phyloP scores from a whole-genome alignment of 345 rosid genomes.

The Viola odorata region DNA sequence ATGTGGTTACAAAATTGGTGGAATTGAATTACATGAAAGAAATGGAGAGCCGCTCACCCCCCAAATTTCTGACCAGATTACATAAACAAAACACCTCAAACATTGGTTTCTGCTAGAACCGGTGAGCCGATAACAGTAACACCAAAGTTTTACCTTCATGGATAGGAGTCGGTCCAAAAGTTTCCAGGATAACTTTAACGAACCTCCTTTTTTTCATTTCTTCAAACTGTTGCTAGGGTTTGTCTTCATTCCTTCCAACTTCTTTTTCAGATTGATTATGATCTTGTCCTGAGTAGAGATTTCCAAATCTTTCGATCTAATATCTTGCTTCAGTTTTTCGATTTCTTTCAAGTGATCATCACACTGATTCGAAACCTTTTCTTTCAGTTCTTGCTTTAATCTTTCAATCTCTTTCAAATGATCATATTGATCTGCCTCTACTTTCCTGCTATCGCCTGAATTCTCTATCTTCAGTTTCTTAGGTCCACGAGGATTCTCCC shows the following conservation, averaged over 20 bases:
- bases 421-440: constrained; percentile 11
- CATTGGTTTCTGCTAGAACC: no score
- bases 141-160: no score
- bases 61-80: no score
- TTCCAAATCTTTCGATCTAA: constrained; percentile 38
- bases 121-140: no score
- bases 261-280: constrained; percentile 32
- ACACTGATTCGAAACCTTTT: constrained; percentile 10
- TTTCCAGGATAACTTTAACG: neutral
- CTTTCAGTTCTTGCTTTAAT: constrained; percentile 13
- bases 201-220: neutral
- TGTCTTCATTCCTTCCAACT: constrained; percentile 20
- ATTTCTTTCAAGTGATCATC: constrained; percentile 40
- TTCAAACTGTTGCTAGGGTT: no score
- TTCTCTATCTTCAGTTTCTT: neutral
- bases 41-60: no score
- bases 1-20: no score
- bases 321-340: constrained; percentile 43
- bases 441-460: constrained; percentile 32
- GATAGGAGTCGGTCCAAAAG: neutral
- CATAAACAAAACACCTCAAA: no score
- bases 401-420: constrained; percentile 30
- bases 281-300: constrained; percentile 41
- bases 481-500: neutral
- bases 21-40: no score